Evolutionary conservation across 1,284 basidiomycete genomes (phyloP), one percentile per base, ranked within the genome.

Genomic region (Ceratobasidium sp.): DNA sequence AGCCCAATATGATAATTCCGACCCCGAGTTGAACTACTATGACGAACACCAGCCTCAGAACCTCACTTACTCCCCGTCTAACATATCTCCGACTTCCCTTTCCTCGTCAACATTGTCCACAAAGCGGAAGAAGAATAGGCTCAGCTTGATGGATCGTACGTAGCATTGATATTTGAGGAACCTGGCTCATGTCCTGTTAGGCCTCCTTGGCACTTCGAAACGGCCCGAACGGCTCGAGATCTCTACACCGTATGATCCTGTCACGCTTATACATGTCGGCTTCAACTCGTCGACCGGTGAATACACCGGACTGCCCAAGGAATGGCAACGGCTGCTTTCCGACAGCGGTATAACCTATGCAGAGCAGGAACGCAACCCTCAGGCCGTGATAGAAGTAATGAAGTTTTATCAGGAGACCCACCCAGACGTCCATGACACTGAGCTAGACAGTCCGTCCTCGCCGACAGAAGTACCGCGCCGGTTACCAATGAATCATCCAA

Each of bases 241-340:
- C 87, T 97, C 95, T 81, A 98, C 96, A 2, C 97, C 82, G 12
- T 99, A 98, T 84, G 98, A 99, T 85, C 98, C 98, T n/a, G 97
- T 99, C 54, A 33, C 98, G 99, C 87, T 92, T 99, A 81, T 99
- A 97, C 98, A 99, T 84, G 98, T 99, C 83, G 98, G 97, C 79
- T 99, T 99, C 90, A 98, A 99, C 86, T 96, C 96, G 46, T 97
- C 96, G 79, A 99, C 97, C 0, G 98, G 98, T 78, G 97, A 99
- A 86, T 99, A 96, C 86, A 97, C 95, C 10, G 98, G 98, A 3
- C 89, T 99, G 77, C 98, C 98, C 0, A 97, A 97, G 84, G 97
- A 99, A 86, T 99, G 98, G 98, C 98, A 99, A 84, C 95, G 98
- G 84, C 89, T 99, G 6, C 86, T 99, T 65, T 71, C 76, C 84